Percentiles rank a stretch among this genome's conserved stretches.
Conservation (phyloP, 768 basidiomycete species). For the Termitomyces eurrhizus region DNA sequence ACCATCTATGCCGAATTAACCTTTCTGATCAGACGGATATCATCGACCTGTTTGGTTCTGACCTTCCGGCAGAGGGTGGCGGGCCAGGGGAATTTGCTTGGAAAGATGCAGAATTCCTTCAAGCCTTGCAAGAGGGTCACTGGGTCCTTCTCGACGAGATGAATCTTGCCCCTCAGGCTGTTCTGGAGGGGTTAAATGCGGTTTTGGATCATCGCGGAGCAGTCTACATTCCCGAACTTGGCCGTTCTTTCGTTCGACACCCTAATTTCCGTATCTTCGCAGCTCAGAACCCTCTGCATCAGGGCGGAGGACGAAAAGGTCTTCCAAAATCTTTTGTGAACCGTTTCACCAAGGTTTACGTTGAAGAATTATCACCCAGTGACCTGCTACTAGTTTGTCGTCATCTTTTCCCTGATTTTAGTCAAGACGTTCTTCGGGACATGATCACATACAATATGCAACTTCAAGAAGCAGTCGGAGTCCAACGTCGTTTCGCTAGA, state of each 20-base stretch:
- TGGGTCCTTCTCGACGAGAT: constrained; percentile 99
- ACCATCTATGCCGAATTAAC: constrained; percentile 88
- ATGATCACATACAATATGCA: constrained; percentile 84
- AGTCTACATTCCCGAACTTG: constrained; percentile 93
- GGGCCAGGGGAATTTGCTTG: constrained; percentile 90
- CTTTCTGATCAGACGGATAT: constrained; percentile 98
- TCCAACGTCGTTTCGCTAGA: constrained; percentile 63
- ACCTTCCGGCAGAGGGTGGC: constrained; percentile 92
- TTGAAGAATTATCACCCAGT: constrained; percentile 74
- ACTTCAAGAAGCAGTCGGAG: constrained; percentile 63
- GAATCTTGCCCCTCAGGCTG: constrained; percentile 96
- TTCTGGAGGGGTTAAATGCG: constrained; percentile 95
- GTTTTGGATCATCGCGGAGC: constrained; percentile 93
- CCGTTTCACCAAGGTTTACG: constrained; percentile 96
- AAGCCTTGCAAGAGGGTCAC: constrained; percentile 89
- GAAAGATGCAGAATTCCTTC: constrained; percentile 95
- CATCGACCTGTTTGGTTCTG: constrained; percentile 93
- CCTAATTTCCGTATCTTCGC: constrained; percentile 97
- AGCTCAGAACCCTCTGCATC: constrained; percentile 93
- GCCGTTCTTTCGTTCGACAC: constrained; percentile 82
- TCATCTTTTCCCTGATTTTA: constrained; percentile 63
- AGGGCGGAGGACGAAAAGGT: constrained; percentile 97
- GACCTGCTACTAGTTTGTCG: constrained; percentile 81
- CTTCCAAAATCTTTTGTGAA: constrained; percentile 97
- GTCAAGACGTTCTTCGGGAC: constrained; percentile 46